These are phyloP conservation scores for Vaccinium macrocarpon DNA, from an alignment of 148 eudicot species.

Conservation along the genomic window DNA sequence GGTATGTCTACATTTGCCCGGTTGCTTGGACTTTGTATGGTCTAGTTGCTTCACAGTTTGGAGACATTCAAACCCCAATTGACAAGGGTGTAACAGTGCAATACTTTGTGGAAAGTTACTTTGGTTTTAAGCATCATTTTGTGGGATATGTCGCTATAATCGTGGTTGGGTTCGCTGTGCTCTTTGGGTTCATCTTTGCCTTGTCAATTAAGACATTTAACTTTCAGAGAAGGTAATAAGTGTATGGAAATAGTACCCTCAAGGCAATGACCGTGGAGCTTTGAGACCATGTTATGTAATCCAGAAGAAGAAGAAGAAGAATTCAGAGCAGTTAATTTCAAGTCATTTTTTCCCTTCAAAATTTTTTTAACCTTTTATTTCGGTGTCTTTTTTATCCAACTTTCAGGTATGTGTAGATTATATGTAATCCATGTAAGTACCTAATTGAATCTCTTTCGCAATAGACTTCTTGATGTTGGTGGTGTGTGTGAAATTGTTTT, in stretches of 20 bases:
- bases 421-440: no score
- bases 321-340: neutral
- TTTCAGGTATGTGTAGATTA: no score
- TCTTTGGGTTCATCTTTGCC: conserved; percentile 51
- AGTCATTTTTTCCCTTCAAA: no score
- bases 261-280: neutral
- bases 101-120: conserved; percentile 34
- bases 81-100: conserved; percentile 34
- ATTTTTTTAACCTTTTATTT: no score
- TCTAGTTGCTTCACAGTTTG: conserved; percentile 55
- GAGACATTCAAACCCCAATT: conserved; percentile 29
- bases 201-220: conserved; percentile 49
- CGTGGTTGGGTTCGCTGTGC: conserved; percentile 34
- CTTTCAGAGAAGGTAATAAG: conserved; percentile 48
- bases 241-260: neutral
- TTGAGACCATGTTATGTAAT: neutral
- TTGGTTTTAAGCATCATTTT: conserved; percentile 46
- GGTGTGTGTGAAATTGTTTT: no score
- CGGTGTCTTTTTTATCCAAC: no score
- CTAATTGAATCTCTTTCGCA: no score
- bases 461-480: no score
- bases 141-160: conserved; percentile 44
- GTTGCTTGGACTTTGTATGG: conserved; percentile 65
- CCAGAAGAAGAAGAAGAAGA: neutral
- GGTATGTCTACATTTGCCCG: conserved; percentile 64